A percentile compares a stretch with the other conserved stretches of the same genome.
Conservation (phyloP, 129 eudicot genomes). For the Lonicera japonica region DNA sequence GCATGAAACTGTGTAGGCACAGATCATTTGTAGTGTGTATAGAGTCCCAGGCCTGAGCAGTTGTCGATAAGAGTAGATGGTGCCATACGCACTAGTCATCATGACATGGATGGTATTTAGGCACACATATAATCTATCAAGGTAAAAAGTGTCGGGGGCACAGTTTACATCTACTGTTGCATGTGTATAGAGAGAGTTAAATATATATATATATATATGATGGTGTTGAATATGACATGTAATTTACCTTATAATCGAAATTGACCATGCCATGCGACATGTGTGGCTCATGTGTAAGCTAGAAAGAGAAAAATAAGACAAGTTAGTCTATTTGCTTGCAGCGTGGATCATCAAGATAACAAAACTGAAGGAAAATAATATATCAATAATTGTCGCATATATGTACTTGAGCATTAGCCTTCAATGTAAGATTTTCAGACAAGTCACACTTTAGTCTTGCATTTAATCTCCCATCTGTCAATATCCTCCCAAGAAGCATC, state of each 20-base stretch:
- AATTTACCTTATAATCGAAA: conserved; percentile 83
- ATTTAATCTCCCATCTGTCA: conserved; percentile 87
- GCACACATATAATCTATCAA: too few species aligned
- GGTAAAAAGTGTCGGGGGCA: too few species aligned
- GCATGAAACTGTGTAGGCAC: too few species aligned
- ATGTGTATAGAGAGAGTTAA: neutral
- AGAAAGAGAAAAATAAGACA: conserved; percentile 16
- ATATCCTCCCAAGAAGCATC: conserved; percentile 85
- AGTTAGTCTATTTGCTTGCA: neutral
- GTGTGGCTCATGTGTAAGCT: conserved; percentile 93
- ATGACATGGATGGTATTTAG: too few species aligned
- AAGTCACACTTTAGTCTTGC: conserved; percentile 89
- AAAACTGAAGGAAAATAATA: neutral
- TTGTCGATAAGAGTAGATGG: too few species aligned
- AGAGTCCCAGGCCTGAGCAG: too few species aligned
- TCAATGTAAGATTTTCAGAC: conserved; percentile 72
- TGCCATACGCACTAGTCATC: too few species aligned
- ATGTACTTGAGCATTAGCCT: conserved; percentile 87
- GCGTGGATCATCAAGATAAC: too few species aligned
- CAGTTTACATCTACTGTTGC: too few species aligned
- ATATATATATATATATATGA: neutral
- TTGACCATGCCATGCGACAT: conserved; percentile 92
- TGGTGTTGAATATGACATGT: neutral
- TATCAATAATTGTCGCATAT: neutral
- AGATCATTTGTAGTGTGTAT: too few species aligned